Conservation (phyloP, 2,329 filamentous ascomycete genomes). For the Blastomyces gilchristii region DNA sequence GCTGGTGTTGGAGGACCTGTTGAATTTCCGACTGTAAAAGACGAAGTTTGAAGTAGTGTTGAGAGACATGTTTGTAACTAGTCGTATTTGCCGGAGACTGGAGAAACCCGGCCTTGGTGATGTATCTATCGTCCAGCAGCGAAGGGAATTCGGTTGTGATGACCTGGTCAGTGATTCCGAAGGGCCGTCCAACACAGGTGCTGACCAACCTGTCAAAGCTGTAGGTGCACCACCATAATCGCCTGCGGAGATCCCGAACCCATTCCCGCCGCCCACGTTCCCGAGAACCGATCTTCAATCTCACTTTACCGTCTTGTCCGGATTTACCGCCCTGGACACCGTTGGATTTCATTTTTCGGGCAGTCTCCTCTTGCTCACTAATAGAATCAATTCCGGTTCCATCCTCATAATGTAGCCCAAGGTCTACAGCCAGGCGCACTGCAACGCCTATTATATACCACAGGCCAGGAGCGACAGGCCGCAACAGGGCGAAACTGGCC, state of each 20-base stretch:
- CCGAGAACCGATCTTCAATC: slow-evolving; percentile 37
- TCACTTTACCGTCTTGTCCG: slow-evolving; percentile 11
- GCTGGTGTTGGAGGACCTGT: slow-evolving; percentile 85
- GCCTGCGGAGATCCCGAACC: slow-evolving; percentile 71
- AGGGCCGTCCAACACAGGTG: slow-evolving; percentile 83
- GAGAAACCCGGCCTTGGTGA: slow-evolving; percentile 66
- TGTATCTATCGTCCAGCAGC: slow-evolving; percentile 74
- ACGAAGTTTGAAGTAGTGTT: slow-evolving; percentile 84
- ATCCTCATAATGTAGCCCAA: slow-evolving; percentile 88
- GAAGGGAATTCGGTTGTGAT: slow-evolving; percentile 94
- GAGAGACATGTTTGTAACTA: slow-evolving; percentile 81
- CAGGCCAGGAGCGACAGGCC: slow-evolving; percentile 82
- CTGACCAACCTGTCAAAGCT: slow-evolving; percentile 90
- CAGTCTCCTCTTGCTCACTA: slow-evolving; percentile 27
- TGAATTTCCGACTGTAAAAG: slow-evolving; percentile 89
- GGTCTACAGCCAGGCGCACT: slow-evolving; percentile 76
- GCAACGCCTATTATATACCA: slow-evolving; percentile 98
- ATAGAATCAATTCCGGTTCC: slow-evolving; percentile 54
- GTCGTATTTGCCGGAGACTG: slow-evolving; percentile 50
- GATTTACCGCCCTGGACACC: slow-evolving; percentile 11
- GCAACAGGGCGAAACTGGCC: slow-evolving; percentile 80
- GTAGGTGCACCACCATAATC: slow-evolving; percentile 96
- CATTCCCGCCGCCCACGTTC: slow-evolving; percentile 66
- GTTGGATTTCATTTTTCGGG: slow-evolving; percentile 9
- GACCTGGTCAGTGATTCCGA: slow-evolving; percentile 91